Base-by-base conservation (phyloP, 495 filamentous ascomycete genomes). In the Umbilicaria muhlenbergii region DNA sequence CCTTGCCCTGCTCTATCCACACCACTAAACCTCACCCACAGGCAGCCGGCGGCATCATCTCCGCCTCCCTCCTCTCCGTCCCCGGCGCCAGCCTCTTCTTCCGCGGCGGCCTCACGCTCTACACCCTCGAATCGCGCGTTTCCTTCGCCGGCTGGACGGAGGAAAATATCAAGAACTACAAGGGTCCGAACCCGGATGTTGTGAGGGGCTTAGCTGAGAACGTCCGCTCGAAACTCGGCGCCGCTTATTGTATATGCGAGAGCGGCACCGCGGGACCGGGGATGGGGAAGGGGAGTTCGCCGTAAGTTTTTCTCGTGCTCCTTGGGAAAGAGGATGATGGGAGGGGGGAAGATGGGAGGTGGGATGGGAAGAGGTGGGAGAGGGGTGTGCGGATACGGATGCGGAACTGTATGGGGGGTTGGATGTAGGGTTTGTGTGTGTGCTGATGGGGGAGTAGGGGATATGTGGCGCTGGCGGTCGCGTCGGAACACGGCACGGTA, bases 181-280 rank as follows among this genome's bases (percentile, higher is more conserved):
- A 56, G 39, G 75, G 75, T 5, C 75, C 75, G 1, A 75, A 69
- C 0, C 62, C 67, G n/a, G 67, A 67, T 7, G 67, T 78, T 38
- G 73, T 77, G 21, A 58, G 58, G 5, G 65, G 59, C 1, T 41
- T 80, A n/a, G 74, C 74, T 1, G 64, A 69, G 16, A 67, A 77
- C 48, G 68, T 71, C 17, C 63, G 74, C 18, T 55, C 50, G 32
- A 71, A 58, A 32, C 55, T 78, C 18, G 60, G 58, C 4, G 66
- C 65, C 33, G 77, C 73, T 10, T 78, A 75, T 51, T 68, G 66
- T 35, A 50, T 78, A 11, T 66, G 60, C 41, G 76, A 79, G 60
- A 74, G 70, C 45, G 76, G 76, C 1, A 78, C 74, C 0, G 74
- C 74, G 11, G 75, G 74, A n/a, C 76, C 74, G 13, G 73, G 69